Percentiles rank a stretch among this genome's conserved stretches.
These are phyloP conservation scores for Fusarium sp. DNA, from an alignment of 2,329 filamentous ascomycete genomes.

Conservation along the genomic window DNA sequence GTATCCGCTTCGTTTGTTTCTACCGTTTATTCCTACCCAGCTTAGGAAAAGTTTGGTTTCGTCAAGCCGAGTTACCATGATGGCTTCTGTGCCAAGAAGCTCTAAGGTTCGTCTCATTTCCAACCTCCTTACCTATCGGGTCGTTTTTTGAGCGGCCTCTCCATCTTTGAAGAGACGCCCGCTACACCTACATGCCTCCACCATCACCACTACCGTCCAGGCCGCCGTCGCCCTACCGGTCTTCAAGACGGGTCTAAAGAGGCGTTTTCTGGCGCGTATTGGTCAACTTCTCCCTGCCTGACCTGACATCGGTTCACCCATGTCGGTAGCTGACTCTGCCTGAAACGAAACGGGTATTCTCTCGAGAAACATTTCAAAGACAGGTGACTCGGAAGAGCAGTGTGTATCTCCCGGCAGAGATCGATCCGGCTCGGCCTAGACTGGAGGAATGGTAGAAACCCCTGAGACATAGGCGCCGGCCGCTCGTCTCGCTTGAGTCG, in stretches of 20 bases:
- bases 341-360: slow-evolving; percentile 43
- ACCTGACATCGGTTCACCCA: slow-evolving; percentile 30
- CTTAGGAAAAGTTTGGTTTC: slow-evolving; percentile 17
- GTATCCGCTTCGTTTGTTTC: slow-evolving; percentile 38
- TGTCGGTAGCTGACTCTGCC: slow-evolving; percentile 37
- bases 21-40: slow-evolving; percentile 32
- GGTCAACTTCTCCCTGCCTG: slow-evolving; percentile 17
- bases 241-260: slow-evolving; percentile 17
- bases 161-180: slow-evolving; percentile 13
- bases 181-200: slow-evolving; percentile 31
- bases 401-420: slow-evolving; percentile 16
- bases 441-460: slow-evolving; percentile 18
- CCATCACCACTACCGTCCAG: slow-evolving; percentile 32
- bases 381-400: slow-evolving; percentile 9
- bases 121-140: slow-evolving; percentile 14
- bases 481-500: slow-evolving; percentile 37
- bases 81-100: slow-evolving; percentile 26
- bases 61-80: slow-evolving; percentile 4
- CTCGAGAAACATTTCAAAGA: slow-evolving; percentile 37
- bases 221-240: slow-evolving; percentile 32
- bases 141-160: slow-evolving; percentile 12
- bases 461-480: slow-evolving; percentile 43
- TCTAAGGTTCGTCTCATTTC: slow-evolving; percentile 18
- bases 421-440: slow-evolving; percentile 17
- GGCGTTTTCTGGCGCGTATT: slow-evolving; percentile 11